phyloP scores from a whole-genome alignment of 2,329 filamentous ascomycete species.

The Fusarium humuli region DNA sequence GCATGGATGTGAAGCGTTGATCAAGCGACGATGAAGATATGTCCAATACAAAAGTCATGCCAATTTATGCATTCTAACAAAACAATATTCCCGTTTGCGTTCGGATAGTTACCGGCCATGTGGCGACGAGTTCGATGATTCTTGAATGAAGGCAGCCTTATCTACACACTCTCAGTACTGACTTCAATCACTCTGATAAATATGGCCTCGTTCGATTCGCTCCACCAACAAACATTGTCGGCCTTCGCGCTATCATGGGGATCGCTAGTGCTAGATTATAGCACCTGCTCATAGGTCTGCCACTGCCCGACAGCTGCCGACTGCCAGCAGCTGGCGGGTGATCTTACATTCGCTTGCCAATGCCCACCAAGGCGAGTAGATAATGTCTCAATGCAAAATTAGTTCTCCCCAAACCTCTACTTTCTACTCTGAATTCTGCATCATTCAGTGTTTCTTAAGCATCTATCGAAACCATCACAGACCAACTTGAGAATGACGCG shows the following conservation, averaged over 20 bases:
- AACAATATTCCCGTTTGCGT: neutral
- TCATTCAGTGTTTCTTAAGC: neutral
- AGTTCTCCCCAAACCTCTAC: neutral
- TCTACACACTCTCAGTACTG: rapidly evolving
- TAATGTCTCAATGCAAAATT: rapidly evolving
- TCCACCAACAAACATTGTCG: neutral
- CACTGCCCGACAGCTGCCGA: neutral
- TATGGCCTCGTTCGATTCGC: neutral
- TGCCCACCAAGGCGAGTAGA: neutral
- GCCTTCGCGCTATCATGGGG: neutral
- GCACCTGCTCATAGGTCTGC: neutral
- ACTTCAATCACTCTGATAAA: neutral
- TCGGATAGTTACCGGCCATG: neutral
- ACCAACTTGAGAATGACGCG: neutral
- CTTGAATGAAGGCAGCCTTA: rapidly evolving
- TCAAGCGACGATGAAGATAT: too few relatives aligned
- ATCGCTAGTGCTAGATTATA: neutral
- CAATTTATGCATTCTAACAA: rapidly evolving
- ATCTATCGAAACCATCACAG: too few relatives aligned
- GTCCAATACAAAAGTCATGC: neutral
- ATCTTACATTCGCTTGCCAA: too few relatives aligned
- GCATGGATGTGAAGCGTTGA: too few relatives aligned
- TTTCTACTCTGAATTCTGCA: rapidly evolving
- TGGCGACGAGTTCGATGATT: too few relatives aligned
- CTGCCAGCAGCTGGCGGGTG: neutral